Percentiles rank a stretch among this genome's conserved stretches.
These are phyloP conservation scores for Heterobasidion parviporum DNA, from an alignment of 1,284 basidiomycete species.

Conservation along the genomic window DNA sequence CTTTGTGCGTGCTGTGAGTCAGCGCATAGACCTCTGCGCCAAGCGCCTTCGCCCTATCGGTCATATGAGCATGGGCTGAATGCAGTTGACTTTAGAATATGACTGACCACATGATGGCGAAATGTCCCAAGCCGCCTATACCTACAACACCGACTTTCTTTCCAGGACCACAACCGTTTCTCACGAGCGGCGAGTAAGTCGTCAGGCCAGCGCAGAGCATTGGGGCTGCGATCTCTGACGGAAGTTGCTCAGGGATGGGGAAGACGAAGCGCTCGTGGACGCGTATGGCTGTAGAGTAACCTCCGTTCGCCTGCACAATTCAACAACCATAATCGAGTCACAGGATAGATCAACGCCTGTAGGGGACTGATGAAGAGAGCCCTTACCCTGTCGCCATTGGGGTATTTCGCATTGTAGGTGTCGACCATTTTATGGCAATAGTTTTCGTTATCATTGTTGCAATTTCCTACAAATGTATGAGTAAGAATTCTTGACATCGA, in stretches of 20 bases:
- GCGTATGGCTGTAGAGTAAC: constrained; percentile 60
- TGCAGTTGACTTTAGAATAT: background rate
- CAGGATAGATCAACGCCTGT: background rate
- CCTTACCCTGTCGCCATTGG: constrained; percentile 27
- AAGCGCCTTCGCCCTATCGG: constrained; percentile 1
- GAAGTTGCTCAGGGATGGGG: constrained; percentile 53
- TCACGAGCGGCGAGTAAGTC: constrained; percentile 55
- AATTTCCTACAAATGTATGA: constrained; percentile 21
- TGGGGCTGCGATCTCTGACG: constrained; percentile 40
- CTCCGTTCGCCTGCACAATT: constrained; percentile 31
- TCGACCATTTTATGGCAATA: constrained; percentile 33
- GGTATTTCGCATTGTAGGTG: constrained; percentile 34
- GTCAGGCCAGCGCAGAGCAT: constrained; percentile 64
- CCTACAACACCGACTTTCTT: constrained; percentile 64
- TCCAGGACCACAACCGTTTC: constrained; percentile 54
- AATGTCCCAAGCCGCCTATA: constrained; percentile 45
- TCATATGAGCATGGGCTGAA: constrained; percentile 13
- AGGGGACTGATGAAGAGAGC: background rate
- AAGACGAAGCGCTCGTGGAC: constrained; percentile 66
- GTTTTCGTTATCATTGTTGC: constrained; percentile 47
- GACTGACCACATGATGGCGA: constrained; percentile 11
- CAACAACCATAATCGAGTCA: background rate
- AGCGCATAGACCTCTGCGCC: constrained; percentile 55
- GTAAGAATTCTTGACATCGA: background rate
- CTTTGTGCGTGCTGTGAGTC: constrained; percentile 55